Percentiles rank a stretch among this genome's conserved stretches.
These are phyloP conservation scores for Neonectria hederae DNA, from an alignment of 2,329 filamentous ascomycete genomes.

Conservation along the genomic window DNA sequence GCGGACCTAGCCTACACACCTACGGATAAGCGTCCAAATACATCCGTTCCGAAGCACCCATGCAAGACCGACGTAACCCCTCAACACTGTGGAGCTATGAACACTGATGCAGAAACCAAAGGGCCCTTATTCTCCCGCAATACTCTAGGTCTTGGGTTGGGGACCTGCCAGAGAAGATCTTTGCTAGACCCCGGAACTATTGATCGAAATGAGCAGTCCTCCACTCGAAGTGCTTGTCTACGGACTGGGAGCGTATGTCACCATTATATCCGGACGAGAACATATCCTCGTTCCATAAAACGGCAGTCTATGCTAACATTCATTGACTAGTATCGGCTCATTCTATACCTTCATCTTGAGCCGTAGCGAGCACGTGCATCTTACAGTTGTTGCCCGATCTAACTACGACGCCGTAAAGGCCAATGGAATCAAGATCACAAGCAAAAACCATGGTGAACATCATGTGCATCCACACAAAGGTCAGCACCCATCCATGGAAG, in stretches of 20 bases:
- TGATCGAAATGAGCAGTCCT: constrained; percentile 44
- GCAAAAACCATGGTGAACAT: constrained; percentile 65
- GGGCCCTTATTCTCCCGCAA: neutral
- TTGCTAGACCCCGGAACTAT: constrained; percentile 25
- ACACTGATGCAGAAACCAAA: neutral
- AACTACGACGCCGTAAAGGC: constrained; percentile 65
- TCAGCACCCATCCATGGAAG: constrained; percentile 25
- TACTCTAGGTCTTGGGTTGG: neutral
- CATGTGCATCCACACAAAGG: constrained; percentile 57
- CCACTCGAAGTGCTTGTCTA: constrained; percentile 55
- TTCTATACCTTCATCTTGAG: constrained; percentile 66
- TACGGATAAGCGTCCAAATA: neutral
- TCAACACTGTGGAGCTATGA: neutral
- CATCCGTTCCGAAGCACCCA: neutral
- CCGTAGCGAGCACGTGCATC: constrained; percentile 53
- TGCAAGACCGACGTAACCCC: neutral
- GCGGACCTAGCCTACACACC: neutral
- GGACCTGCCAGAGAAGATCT: neutral
- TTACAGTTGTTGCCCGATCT: constrained; percentile 69
- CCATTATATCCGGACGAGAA: neutral
- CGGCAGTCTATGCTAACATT: neutral
- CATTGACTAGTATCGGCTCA: constrained; percentile 58
- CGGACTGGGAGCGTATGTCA: constrained; percentile 62
- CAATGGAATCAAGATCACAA: constrained; percentile 63
- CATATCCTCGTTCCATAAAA: neutral